Evolutionary conservation across 371 early-diverging fungal genomes (phyloP).

Genomic region (Mucor circinelloides): DNA sequence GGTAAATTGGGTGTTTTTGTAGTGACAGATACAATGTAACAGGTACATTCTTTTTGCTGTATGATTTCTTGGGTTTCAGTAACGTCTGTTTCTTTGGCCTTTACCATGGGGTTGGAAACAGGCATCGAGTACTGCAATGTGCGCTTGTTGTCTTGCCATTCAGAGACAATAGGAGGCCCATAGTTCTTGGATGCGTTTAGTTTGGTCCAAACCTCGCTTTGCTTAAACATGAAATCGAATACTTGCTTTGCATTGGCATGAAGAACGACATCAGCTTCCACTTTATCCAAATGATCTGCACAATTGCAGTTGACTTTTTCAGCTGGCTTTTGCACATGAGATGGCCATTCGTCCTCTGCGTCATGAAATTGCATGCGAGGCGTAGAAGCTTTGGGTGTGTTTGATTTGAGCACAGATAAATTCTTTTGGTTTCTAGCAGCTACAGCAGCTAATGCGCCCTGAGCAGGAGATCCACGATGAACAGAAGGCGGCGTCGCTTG

Average conservation of each 20-base stretch:
- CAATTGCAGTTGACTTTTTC: slow-evolving; percentile 63
- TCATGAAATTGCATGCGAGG: background rate
- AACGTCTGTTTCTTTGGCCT: slow-evolving; percentile 58
- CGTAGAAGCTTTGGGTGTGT: background rate
- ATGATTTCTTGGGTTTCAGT: slow-evolving; percentile 52
- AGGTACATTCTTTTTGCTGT: slow-evolving; percentile 36
- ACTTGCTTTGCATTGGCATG: slow-evolving; percentile 56
- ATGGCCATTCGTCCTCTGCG: slow-evolving; percentile 9
- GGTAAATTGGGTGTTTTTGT: slow-evolving; percentile 52
- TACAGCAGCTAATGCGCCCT: slow-evolving; percentile 29
- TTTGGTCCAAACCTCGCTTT: slow-evolving; percentile 38
- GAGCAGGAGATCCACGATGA: slow-evolving; percentile 31
- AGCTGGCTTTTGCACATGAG: slow-evolving; percentile 32
- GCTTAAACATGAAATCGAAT: slow-evolving; percentile 58
- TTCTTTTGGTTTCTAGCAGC: slow-evolving; percentile 4
- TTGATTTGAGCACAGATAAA: background rate
- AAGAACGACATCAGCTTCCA: slow-evolving; percentile 51
- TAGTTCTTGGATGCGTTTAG: slow-evolving; percentile 45
- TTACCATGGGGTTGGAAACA: slow-evolving; percentile 58
- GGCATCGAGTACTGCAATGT: slow-evolving; percentile 57
- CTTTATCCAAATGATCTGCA: slow-evolving; percentile 67
- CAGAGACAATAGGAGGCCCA: slow-evolving; percentile 24
- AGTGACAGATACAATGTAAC: slow-evolving; percentile 36
- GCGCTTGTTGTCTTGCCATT: slow-evolving; percentile 37
- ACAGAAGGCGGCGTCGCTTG: background rate